Conservation (phyloP, 208 protist species). For the Blechomonas ayalai region DNA sequence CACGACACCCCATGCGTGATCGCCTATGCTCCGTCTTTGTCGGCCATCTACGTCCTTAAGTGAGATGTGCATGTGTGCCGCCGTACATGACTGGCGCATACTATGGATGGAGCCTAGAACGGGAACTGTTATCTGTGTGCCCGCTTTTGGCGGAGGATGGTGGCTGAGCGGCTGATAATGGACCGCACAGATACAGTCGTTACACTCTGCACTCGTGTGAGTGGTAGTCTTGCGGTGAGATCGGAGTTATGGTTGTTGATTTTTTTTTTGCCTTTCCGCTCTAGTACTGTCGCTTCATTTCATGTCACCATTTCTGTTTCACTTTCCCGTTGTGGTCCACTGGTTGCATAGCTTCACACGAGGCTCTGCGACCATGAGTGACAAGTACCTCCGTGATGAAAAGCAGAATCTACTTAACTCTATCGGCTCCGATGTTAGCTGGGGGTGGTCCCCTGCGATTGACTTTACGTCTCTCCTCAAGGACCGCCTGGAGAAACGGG, state of each 20-base stretch:
- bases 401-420: conserved; percentile 76
- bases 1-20: too few relatives aligned
- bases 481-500: neutral
- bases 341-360: conserved; percentile 1
- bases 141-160: too few relatives aligned
- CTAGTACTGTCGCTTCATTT: neutral
- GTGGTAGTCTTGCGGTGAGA: neutral
- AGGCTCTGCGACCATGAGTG: conserved; percentile 41
- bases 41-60: conserved; percentile 37
- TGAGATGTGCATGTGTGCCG: too few relatives aligned
- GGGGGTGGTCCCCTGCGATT: conserved; percentile 86
- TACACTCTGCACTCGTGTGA: too few relatives aligned
- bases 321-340: conserved; percentile 1
- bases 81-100: too few relatives aligned
- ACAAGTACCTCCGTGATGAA: conserved; percentile 80
- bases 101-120: too few relatives aligned
- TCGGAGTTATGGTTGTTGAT: neutral
- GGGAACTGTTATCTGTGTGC: too few relatives aligned
- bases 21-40: conserved; percentile 43
- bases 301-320: neutral
- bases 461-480: conserved; percentile 56
- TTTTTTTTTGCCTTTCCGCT: conserved; percentile 7
- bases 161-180: too few relatives aligned
- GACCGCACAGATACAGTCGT: too few relatives aligned
- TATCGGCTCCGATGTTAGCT: conserved; percentile 77